Evolutionary conservation across 1,139 yeast genomes (phyloP).

Genomic region (Saccharomyces pastorianus): DNA sequence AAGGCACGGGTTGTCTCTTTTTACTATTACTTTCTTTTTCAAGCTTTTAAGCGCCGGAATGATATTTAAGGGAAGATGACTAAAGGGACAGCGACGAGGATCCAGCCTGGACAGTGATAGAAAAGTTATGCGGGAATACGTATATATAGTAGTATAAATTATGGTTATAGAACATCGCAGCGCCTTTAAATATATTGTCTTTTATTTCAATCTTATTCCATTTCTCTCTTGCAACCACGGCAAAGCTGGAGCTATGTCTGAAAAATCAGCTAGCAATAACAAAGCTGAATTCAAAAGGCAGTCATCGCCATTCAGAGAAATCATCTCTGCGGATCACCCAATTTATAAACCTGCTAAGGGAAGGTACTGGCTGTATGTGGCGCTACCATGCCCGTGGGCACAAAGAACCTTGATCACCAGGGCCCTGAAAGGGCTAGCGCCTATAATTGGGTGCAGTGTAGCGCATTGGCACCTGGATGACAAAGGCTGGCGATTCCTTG

Average conservation of each 20-base stretch:
- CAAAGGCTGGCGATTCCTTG: slow-evolving; percentile 78
- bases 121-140: not conserved
- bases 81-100: not conserved
- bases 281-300: slow-evolving; percentile 31
- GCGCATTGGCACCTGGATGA: slow-evolving; percentile 86
- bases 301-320: slow-evolving; percentile 45
- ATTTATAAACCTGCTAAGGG: slow-evolving; percentile 64
- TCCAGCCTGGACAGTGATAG: not conserved
- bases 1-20: not conserved
- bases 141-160: not conserved
- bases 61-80: not conserved
- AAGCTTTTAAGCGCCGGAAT: not conserved
- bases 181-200: not conserved
- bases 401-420: slow-evolving; percentile 76
- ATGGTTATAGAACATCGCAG: not conserved
- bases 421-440: slow-evolving; percentile 63
- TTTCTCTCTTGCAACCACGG: not conserved
- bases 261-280: slow-evolving; percentile 4
- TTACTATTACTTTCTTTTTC: not conserved
- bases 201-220: too few relatives aligned
- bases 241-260: not conserved
- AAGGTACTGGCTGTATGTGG: slow-evolving; percentile 82
- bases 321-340: slow-evolving; percentile 45
- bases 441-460: slow-evolving; percentile 55
- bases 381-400: slow-evolving; percentile 93